Base-by-base conservation (phyloP, 352 stramenopile genomes). In the Globisporangium spiculum region DNA sequence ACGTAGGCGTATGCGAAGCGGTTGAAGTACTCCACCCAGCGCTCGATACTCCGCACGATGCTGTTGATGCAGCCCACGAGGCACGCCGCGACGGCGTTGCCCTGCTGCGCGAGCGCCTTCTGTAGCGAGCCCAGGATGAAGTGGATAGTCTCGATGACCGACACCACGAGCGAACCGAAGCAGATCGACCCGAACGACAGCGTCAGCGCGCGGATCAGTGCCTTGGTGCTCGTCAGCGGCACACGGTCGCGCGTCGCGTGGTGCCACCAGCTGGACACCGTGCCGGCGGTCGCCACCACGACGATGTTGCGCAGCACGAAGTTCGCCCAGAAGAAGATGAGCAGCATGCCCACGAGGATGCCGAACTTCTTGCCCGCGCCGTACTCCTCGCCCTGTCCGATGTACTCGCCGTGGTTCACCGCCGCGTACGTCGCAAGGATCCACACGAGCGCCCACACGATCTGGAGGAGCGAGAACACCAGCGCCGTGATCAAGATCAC, bases 111-210 rank as follows among this genome's bases (percentile, higher is more conserved):
- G 12, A 78, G 69, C 18, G 75, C 62, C 20, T 82, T 70, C 59
- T 76, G 81, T 27, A 77, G 86, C 48, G 62, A 75, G 60, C 63
- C 64, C 52, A 89, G 36, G 7, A 88, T 67, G 34, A 85, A 80
- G 46, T 78, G 74, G 41, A 93, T 82, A 10, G 80, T 83, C 66
- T 91, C 72, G 18, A 93, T 69, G 63, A 92, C 79, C 30, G 83
- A 83, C 9, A 92, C 83, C 46, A 92, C 79, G 27, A 99, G 79
- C 26, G 90, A 98, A 16, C 96, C 96, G 27, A 98, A 90, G 75
- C 93, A 98, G 65, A 99, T 98, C n/a, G 89, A 98, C 63, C 96
- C 96, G 62, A 98, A 97, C 60, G 94, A 97, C 24, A 85, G 81
- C 32, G 90, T 97, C 20, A 85, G 77, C n/a, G 86, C 80, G 34